Evolutionary conservation across 257 asterid genomes (phyloP).

Genomic region (Plantago ovata): DNA sequence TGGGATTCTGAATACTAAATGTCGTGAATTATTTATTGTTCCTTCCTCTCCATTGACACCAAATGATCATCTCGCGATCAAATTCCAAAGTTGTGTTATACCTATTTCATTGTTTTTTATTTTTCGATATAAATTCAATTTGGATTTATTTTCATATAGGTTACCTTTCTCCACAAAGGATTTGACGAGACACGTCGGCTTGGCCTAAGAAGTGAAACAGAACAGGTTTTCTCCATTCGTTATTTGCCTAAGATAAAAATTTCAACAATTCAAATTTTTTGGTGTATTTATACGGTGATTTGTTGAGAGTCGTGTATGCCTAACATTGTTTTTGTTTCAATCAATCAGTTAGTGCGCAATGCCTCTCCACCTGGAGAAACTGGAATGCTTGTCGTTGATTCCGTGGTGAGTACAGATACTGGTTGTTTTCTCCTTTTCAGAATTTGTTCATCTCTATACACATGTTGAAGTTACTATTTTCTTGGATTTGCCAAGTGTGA

Average conservation of each 20-base stretch:
- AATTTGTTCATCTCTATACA: neutral
- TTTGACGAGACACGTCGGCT: constrained; percentile 28
- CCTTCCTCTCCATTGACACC: too few species aligned
- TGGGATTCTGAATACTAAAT: too few species aligned
- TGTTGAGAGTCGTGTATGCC: constrained; percentile 9
- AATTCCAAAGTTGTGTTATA: too few species aligned
- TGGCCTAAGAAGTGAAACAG: constrained; percentile 87
- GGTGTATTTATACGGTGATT: constrained; percentile 1
- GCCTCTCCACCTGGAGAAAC: constrained; percentile 87
- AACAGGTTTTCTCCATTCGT: constrained; percentile 52
- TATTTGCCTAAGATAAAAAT: neutral
- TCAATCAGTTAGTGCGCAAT: constrained; percentile 72
- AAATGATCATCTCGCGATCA: too few species aligned
- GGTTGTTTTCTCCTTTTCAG: neutral
- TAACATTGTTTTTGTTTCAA: constrained; percentile 13
- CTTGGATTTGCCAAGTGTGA: neutral
- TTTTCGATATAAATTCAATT: neutral
- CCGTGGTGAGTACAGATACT: constrained; percentile 57
- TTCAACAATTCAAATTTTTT: neutral
- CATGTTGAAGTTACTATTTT: neutral
- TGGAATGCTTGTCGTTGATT: constrained; percentile 99
- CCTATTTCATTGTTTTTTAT: neutral
- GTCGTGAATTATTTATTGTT: too few species aligned
- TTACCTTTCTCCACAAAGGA: constrained; percentile 93
- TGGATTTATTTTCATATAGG: constrained; percentile 40